These are phyloP conservation scores for Prillingera fragicola DNA, from an alignment of 1,284 basidiomycete genomes.

Conservation along the genomic window DNA sequence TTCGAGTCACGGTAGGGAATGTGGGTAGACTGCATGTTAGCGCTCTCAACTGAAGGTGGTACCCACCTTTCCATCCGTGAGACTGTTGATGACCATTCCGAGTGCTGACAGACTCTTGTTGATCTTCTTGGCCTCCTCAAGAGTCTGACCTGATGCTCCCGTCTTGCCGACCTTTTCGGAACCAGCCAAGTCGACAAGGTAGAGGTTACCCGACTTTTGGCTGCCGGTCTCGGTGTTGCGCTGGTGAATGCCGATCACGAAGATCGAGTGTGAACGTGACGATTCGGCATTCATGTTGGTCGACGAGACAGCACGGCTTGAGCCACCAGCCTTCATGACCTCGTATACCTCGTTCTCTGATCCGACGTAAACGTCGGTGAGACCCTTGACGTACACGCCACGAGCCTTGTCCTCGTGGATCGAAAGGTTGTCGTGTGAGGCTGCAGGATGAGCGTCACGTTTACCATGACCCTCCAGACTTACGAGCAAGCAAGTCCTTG, in stretches of 20 bases:
- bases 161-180: slow-evolving; percentile 99
- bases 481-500: slow-evolving; percentile 90
- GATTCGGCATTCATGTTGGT: slow-evolving; percentile 99
- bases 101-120: slow-evolving; percentile 97
- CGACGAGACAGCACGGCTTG: slow-evolving; percentile 84
- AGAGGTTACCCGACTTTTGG: slow-evolving; percentile 93
- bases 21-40: slow-evolving; percentile 70
- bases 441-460: slow-evolving; percentile 64
- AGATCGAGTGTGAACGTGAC: slow-evolving; percentile 98
- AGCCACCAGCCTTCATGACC: slow-evolving; percentile 95
- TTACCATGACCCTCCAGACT: slow-evolving; percentile 45
- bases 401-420: slow-evolving; percentile 97
- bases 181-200: slow-evolving; percentile 96
- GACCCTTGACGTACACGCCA: slow-evolving; percentile 96
- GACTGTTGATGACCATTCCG: slow-evolving; percentile 98
- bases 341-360: slow-evolving; percentile 96
- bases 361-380: slow-evolving; percentile 97
- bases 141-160: slow-evolving; percentile 94
- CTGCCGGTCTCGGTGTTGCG: slow-evolving; percentile 93
- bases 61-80: slow-evolving; percentile 88
- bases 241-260: slow-evolving; percentile 95
- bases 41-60: background rate
- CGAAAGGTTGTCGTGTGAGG: slow-evolving; percentile 97
- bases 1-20: slow-evolving; percentile 99
- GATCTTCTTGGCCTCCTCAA: slow-evolving; percentile 99